A percentile compares a stretch with the other conserved stretches of the same genome.
Conservation (phyloP, 2,329 filamentous ascomycete genomes). For the Fusarium annulatum region DNA sequence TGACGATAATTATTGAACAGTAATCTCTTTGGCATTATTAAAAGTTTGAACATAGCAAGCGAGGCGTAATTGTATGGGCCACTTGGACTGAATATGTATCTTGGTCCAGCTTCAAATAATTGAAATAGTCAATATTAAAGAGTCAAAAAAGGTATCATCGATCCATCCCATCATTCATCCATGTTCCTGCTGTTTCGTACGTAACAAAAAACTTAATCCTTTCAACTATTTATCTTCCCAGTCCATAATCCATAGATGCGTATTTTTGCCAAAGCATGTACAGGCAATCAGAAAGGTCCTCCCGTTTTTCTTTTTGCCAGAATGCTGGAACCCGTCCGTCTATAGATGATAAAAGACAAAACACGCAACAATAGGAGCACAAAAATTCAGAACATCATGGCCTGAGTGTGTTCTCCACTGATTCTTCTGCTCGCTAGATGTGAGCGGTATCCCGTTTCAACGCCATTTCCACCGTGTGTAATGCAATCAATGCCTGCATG, state of each 20-base stretch:
- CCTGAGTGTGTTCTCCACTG: constrained; percentile 6
- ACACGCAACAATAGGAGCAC: neutral
- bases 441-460: constrained; percentile 28
- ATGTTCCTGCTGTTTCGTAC: constrained; percentile 30
- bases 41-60: constrained; percentile 21
- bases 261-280: constrained; percentile 9
- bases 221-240: neutral
- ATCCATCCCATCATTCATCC: constrained; percentile 31
- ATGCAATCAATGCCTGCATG: constrained; percentile 33
- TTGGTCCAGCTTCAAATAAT: constrained; percentile 2
- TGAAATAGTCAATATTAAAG: constrained; percentile 21
- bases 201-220: constrained; percentile 2
- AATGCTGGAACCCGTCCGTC: constrained; percentile 34
- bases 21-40: constrained; percentile 4
- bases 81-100: neutral
- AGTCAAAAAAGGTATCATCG: constrained; percentile 34
- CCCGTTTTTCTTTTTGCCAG: constrained; percentile 12
- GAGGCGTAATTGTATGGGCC: constrained; percentile 5
- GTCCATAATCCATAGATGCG: constrained; percentile 12
- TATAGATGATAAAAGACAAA: constrained; percentile 21
- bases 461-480: constrained; percentile 29
- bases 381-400: neutral
- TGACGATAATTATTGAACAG: neutral
- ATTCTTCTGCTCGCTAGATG: neutral
- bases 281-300: neutral